Conservation (phyloP, 2,329 filamentous ascomycete genomes). For the Blumeriella jaapii region DNA sequence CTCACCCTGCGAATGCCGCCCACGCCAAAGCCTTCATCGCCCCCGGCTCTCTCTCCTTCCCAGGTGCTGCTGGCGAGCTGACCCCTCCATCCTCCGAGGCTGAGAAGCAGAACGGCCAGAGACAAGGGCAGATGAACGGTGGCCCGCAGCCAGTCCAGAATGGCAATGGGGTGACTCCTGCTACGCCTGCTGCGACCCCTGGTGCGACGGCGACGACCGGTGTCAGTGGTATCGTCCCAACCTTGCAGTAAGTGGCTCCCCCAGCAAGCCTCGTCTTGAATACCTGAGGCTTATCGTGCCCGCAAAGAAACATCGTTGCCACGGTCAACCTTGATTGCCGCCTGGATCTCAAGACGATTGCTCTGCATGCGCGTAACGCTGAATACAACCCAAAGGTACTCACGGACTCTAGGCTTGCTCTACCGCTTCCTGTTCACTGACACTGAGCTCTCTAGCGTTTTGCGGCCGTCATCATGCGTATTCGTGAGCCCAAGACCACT, state of each 20-base stretch:
- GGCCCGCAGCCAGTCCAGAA: slow-evolving; percentile 46
- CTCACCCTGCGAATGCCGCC: slow-evolving; percentile 79
- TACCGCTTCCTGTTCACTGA: slow-evolving; percentile 30
- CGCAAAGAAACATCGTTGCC: slow-evolving; percentile 89
- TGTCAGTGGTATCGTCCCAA: slow-evolving; percentile 83
- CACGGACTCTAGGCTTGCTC: slow-evolving; percentile 34
- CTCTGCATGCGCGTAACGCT: slow-evolving; percentile 92
- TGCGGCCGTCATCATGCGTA: slow-evolving; percentile 98
- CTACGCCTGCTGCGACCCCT: slow-evolving; percentile 67
- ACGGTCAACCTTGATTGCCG: slow-evolving; percentile 98
- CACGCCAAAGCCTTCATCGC: slow-evolving; percentile 96
- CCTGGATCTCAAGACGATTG: slow-evolving; percentile 96
- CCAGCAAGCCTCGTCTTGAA: slow-evolving; percentile 27
- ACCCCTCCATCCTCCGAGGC: slow-evolving; percentile 68
- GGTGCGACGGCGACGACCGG: slow-evolving; percentile 42
- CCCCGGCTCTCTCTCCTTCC: slow-evolving; percentile 84
- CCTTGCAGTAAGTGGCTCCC: slow-evolving; percentile 82
- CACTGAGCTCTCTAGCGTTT: slow-evolving; percentile 62
- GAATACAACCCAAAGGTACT: slow-evolving; percentile 97
- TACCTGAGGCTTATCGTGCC: slow-evolving; percentile 40
- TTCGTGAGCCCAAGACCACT: slow-evolving; percentile 96
- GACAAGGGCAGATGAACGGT: slow-evolving; percentile 37
- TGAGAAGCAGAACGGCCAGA: slow-evolving; percentile 42
- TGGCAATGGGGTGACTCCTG: slow-evolving; percentile 76
- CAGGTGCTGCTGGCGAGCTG: slow-evolving; percentile 70